Evolutionary conservation across 805 yeast genomes (phyloP).

Genomic region (Saturnispora ahearnii): DNA sequence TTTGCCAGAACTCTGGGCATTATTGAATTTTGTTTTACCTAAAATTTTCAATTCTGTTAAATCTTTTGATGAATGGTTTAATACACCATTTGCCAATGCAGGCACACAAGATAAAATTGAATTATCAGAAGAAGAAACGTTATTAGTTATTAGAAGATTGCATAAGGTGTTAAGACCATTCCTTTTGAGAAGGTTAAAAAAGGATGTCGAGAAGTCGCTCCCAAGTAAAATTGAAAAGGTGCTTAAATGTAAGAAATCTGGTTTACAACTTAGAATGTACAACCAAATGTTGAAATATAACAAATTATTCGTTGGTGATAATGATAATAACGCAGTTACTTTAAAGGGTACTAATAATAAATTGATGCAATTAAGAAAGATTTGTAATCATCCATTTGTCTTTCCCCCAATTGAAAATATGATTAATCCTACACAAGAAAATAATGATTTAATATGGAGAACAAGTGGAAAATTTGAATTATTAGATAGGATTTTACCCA

Average conservation of each 20-base stretch:
- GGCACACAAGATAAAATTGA: conserved; percentile 76
- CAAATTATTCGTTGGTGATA: conserved; percentile 53
- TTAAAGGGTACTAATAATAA: conserved; percentile 73
- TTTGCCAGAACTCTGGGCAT: conserved; percentile 80
- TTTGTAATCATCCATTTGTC: conserved; percentile 82
- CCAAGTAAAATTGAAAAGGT: conserved; percentile 82
- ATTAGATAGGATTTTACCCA: conserved; percentile 65
- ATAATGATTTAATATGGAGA: conserved; percentile 66
- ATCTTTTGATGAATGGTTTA: conserved; percentile 85
- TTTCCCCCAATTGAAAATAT: conserved; percentile 73
- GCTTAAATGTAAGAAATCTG: conserved; percentile 67
- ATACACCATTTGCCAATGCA: conserved; percentile 79
- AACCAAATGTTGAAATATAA: conserved; percentile 73
- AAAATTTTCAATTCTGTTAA: conserved; percentile 79
- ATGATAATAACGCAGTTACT: conserved; percentile 48
- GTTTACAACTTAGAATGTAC: conserved; percentile 60
- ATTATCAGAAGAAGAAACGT: conserved; percentile 77
- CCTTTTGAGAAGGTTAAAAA: conserved; percentile 72
- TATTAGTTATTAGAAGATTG: conserved; percentile 73
- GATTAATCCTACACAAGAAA: conserved; percentile 51
- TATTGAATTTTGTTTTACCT: conserved; percentile 73
- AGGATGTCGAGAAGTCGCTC: conserved; percentile 78
- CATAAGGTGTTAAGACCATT: conserved; percentile 83
- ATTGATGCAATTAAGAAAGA: conserved; percentile 77
- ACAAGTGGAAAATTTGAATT: conserved; percentile 75